Conservation (phyloP, 305 asterid species). For the Rubia balearica region DNA sequence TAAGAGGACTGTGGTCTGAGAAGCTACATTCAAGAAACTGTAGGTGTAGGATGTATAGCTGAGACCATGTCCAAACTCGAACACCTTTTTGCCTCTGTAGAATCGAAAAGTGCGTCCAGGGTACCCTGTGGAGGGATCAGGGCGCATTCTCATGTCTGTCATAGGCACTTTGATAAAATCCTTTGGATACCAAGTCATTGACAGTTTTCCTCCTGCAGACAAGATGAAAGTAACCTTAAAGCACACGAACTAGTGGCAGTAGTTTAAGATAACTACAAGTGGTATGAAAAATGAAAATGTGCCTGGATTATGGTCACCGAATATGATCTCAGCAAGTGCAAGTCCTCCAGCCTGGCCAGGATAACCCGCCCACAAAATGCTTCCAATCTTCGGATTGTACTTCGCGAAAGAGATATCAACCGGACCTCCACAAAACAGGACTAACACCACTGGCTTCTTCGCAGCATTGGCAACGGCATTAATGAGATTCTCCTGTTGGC, state of each 20-base stretch:
- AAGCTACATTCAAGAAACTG: constrained; percentile 14
- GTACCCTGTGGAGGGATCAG: constrained; percentile 55
- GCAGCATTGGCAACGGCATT: constrained; percentile 51
- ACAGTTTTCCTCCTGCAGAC: constrained; percentile 63
- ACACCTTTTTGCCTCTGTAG: constrained; percentile 65
- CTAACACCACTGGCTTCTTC: constrained; percentile 56
- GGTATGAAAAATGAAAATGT: not conserved
- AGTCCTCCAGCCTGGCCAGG: constrained; percentile 85
- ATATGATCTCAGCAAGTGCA: constrained; percentile 62
- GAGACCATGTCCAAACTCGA: constrained; percentile 66
- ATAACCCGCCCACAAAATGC: constrained; percentile 86
- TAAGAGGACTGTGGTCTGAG: constrained; percentile 14
- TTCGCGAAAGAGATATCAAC: constrained; percentile 65
- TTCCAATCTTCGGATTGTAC: constrained; percentile 47
- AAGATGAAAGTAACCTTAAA: not conserved
- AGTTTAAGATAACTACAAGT: not conserved
- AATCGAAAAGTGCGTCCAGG: constrained; percentile 82
- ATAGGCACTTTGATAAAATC: constrained; percentile 53
- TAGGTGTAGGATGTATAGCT: constrained; percentile 57
- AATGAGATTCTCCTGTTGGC: constrained; percentile 53
- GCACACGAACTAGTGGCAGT: not conserved
- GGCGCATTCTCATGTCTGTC: constrained; percentile 88
- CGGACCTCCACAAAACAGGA: constrained; percentile 66
- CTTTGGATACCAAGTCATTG: constrained; percentile 93
- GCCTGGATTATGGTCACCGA: constrained; percentile 87